These are phyloP conservation scores for Aspergillus persii DNA, from an alignment of 2,329 filamentous ascomycete genomes.

Conservation along the genomic window DNA sequence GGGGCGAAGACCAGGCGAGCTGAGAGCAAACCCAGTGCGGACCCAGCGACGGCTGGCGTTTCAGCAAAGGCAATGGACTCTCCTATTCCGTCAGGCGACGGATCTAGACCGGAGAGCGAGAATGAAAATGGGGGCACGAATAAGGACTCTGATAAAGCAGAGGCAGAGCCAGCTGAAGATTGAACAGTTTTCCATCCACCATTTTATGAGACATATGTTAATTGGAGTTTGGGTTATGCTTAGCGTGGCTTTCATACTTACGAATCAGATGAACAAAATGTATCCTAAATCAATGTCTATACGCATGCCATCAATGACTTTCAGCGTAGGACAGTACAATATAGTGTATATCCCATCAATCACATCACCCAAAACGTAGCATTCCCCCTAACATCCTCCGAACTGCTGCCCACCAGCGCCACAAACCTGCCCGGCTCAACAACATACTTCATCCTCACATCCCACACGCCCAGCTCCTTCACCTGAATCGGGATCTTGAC, in stretches of 20 bases:
- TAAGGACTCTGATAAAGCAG: background rate
- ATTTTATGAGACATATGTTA: too few relatives aligned
- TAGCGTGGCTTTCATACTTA: too few relatives aligned
- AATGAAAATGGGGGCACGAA: background rate
- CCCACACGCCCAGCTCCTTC: conserved; percentile 55
- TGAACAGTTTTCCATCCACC: too few relatives aligned
- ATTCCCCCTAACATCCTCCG: conserved; percentile 34
- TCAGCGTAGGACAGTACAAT: too few relatives aligned
- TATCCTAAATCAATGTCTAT: background rate
- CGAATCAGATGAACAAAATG: too few relatives aligned
- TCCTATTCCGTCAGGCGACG: background rate
- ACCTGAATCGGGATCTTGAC: conserved; percentile 53
- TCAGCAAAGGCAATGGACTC: background rate
- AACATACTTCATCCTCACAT: conserved; percentile 65
- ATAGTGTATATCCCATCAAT: too few relatives aligned
- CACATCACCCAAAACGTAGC: conserved; percentile 27
- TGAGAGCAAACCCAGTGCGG: conserved; percentile 20
- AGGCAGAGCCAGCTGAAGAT: background rate
- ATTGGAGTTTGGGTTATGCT: too few relatives aligned
- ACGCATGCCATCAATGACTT: too few relatives aligned
- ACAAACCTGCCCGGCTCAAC: conserved; percentile 70
- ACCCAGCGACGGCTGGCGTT: background rate
- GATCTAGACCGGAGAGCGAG: background rate
- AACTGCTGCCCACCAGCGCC: conserved; percentile 58
- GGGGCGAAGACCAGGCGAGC: conserved; percentile 51